Conservation (phyloP, 208 protist species). For the Paratrypanosoma confusum region DNA sequence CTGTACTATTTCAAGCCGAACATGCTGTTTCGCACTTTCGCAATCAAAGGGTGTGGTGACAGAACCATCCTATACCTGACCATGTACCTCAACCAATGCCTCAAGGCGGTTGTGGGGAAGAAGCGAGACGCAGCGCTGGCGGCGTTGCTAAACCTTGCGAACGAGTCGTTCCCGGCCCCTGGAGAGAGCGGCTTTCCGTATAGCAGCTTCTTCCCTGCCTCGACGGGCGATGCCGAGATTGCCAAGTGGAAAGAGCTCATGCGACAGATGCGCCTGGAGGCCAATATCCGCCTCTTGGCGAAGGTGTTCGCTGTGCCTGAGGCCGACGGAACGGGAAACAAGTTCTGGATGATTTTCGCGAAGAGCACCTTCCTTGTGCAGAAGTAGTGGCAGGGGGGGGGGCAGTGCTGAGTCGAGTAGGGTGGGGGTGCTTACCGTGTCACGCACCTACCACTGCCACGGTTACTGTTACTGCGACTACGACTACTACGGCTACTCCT, state of each 20-base stretch:
- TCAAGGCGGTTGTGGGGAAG: slow-evolving; percentile 19
- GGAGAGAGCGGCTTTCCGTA: slow-evolving; percentile 18
- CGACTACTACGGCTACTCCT: too few species aligned
- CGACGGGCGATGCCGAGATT: slow-evolving; percentile 2
- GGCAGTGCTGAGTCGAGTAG: too few species aligned
- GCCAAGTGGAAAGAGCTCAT: slow-evolving; percentile 18
- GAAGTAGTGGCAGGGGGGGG: too few species aligned
- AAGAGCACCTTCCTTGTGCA: slow-evolving; percentile 11
- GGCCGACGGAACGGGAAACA: slow-evolving; percentile 17
- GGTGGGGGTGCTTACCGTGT: too few species aligned
- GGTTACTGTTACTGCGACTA: too few species aligned
- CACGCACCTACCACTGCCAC: too few species aligned
- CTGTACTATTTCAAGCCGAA: slow-evolving; percentile 88
- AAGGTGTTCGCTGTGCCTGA: slow-evolving; percentile 21
- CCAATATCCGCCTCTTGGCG: slow-evolving; percentile 9
- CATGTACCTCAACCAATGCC: slow-evolving; percentile 79
- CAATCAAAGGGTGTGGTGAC: slow-evolving; percentile 79
- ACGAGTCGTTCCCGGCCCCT: slow-evolving; percentile 9
- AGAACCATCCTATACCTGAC: slow-evolving; percentile 84
- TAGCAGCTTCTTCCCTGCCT: slow-evolving; percentile 9
- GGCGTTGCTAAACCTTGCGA: slow-evolving; percentile 7
- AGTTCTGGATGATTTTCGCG: slow-evolving; percentile 23
- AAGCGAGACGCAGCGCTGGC: slow-evolving; percentile 9
- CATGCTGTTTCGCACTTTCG: slow-evolving; percentile 84
- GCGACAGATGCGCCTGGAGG: slow-evolving; percentile 17